Evolutionary conservation across 2,329 filamentous ascomycete species (phyloP).

Genomic region (Aspergillus sp.): DNA sequence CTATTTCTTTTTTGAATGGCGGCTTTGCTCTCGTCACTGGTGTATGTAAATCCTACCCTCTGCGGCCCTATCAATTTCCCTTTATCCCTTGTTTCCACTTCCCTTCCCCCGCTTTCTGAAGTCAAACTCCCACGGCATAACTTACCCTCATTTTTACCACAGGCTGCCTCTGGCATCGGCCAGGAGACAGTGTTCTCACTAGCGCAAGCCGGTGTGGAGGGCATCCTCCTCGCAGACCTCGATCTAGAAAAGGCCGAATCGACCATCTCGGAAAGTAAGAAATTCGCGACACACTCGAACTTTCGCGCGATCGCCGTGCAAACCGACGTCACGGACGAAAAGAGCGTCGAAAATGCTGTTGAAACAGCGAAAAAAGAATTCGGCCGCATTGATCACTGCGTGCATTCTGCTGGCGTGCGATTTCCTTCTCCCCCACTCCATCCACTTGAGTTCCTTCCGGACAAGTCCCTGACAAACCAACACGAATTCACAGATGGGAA

Average conservation of each 20-base stretch:
- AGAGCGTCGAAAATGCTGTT: not conserved
- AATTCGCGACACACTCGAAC: not conserved
- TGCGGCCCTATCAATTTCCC: too few relatives aligned
- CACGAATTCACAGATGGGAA: not conserved
- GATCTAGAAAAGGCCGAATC: not conserved
- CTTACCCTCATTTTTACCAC: not conserved
- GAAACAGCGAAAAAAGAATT: conserved; percentile 22
- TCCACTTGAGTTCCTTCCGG: not conserved
- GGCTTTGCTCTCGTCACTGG: conserved; percentile 6
- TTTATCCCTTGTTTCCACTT: not conserved
- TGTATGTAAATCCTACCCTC: not conserved
- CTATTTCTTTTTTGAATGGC: not conserved
- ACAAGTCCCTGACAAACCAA: not conserved
- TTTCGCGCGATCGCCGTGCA: not conserved
- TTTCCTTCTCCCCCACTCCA: not conserved
- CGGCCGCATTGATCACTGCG: conserved; percentile 53
- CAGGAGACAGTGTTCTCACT: not conserved
- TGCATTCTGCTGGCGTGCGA: conserved; percentile 54
- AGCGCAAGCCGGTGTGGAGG: conserved; percentile 1
- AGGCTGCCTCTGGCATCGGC: conserved; percentile 6
- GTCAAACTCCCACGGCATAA: too few relatives aligned
- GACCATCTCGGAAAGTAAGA: not conserved
- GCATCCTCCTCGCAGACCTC: not conserved
- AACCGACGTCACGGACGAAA: not conserved
- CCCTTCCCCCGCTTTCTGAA: not conserved